Base-by-base conservation (phyloP, 106 monocot species). In the Dendrobium chrysotoxum region DNA sequence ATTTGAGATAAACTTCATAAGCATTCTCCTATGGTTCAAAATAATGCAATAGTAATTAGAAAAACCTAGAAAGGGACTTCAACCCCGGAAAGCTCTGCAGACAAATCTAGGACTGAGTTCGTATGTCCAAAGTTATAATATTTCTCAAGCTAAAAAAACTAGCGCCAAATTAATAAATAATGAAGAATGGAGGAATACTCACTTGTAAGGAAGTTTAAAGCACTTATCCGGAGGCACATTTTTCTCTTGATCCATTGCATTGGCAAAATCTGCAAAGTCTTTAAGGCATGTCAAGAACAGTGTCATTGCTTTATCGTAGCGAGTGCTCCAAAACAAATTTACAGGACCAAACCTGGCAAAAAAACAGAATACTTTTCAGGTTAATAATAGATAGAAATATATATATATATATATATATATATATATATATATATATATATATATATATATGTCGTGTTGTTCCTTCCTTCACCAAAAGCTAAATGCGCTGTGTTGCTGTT, bases 281-380 rank as follows among this genome's bases (percentile, higher is more conserved):
- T 95, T 93, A 28, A 99, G 93, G 82, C 95, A 99, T 53, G 90
- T 91, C 75, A 99, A 81, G 54, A 88, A 99, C 80, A 95, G 81
- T 80, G 91, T 91, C 99, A 95, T 99, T 78, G 93, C 99, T 82
- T 91, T 99, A 84, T 99, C 95, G 84, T 95, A 99, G 31, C 91
- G 85, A 61, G 95, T 95, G 83, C 99, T 99, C 99, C 99, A 99
- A 80, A 99, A 99, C 58, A 99, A 85, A 83, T 95, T 99, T 50
- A 99, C 95, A 50, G 99, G 99, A 40, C 99, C 99, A 91, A 91
- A 95, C 85, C 99, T 99, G 90, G 79, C 81, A 80, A 73, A 17
- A 41, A 79, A 78, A 82, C 44, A 35, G n/a, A 39, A 41, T 21
- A 20, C 74, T 74, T 5, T 20, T 77, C 77, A 79, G 42, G 57